A percentile compares a stretch with the other conserved stretches of the same genome.
phyloP scores from a whole-genome alignment of 345 rosid genomes.

The Gossypium bickii region DNA sequence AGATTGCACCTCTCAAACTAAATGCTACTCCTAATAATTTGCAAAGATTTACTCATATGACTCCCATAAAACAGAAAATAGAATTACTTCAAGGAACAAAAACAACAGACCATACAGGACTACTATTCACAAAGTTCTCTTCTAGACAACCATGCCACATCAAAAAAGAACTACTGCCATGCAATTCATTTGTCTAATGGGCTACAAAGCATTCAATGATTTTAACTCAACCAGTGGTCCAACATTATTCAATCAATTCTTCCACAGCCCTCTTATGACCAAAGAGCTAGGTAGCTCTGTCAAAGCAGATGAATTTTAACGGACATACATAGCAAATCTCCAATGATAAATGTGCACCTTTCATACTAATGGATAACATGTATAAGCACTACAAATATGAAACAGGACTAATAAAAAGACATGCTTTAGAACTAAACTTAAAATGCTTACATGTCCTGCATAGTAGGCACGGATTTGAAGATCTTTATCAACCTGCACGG shows the following conservation, averaged over 20 bases:
- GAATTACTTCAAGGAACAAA: not conserved
- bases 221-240: constrained; percentile 2
- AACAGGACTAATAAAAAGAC: not conserved
- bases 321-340: not conserved
- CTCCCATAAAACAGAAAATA: not conserved
- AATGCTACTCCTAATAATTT: not conserved
- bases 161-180: not conserved
- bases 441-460: constrained; percentile 84
- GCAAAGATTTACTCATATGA: not conserved
- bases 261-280: not conserved
- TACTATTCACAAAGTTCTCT: not conserved
- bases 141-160: not conserved
- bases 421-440: constrained; percentile 9
- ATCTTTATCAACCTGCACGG: constrained; percentile 80
- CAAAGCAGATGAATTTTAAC: constrained; percentile 3
- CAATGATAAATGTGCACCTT: not conserved
- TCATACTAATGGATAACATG: not conserved
- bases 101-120: not conserved
- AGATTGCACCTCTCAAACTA: not conserved
- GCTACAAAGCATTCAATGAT: not conserved
- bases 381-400: constrained; percentile 6
- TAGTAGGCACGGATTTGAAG: constrained; percentile 92
- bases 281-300: not conserved
- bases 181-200: not conserved
- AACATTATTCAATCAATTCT: not conserved